Evolutionary conservation across 2,329 filamentous ascomycete species (phyloP).

Genomic region (Septoria petroselini): DNA sequence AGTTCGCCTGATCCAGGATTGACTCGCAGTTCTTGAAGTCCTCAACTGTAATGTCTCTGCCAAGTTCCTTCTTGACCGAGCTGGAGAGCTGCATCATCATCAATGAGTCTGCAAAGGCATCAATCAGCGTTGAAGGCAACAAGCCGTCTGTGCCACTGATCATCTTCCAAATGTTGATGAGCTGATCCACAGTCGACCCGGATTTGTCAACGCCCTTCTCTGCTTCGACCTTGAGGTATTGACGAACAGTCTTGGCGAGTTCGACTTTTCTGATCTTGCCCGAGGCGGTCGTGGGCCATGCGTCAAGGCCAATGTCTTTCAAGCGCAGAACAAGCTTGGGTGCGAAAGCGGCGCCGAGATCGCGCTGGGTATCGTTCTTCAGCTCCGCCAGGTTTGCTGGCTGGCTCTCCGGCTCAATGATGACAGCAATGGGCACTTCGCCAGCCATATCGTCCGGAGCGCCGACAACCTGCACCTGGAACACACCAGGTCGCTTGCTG

Average conservation of each 20-base stretch:
- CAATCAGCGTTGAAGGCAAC: slow-evolving; percentile 25
- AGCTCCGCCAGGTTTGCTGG: slow-evolving; percentile 34
- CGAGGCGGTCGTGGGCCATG: slow-evolving; percentile 44
- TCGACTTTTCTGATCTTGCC: slow-evolving; percentile 48
- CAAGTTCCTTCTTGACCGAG: slow-evolving; percentile 35
- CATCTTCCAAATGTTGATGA: slow-evolving; percentile 35
- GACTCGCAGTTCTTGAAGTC: slow-evolving; percentile 36
- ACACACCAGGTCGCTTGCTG: slow-evolving; percentile 36
- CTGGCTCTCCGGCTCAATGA: slow-evolving; percentile 38
- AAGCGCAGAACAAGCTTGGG: slow-evolving; percentile 45
- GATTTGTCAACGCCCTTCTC: slow-evolving; percentile 29
- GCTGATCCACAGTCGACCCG: slow-evolving; percentile 32
- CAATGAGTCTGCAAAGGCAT: slow-evolving; percentile 36
- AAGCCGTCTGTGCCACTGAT: slow-evolving; percentile 34
- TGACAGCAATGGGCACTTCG: slow-evolving; percentile 49
- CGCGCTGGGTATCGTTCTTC: slow-evolving; percentile 40
- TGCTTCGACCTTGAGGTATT: slow-evolving; percentile 32
- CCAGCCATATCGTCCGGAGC: slow-evolving; percentile 47
- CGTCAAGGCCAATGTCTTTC: slow-evolving; percentile 41
- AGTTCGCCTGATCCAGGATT: slow-evolving; percentile 33
- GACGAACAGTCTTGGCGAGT: slow-evolving; percentile 34
- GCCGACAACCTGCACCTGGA: slow-evolving; percentile 45
- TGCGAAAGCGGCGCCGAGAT: slow-evolving; percentile 42
- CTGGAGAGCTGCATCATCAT: slow-evolving; percentile 39
- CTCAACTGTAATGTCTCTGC: slow-evolving; percentile 35